Conservation (phyloP, 1,139 yeast genomes). For the Debaryomyces udenii region DNA sequence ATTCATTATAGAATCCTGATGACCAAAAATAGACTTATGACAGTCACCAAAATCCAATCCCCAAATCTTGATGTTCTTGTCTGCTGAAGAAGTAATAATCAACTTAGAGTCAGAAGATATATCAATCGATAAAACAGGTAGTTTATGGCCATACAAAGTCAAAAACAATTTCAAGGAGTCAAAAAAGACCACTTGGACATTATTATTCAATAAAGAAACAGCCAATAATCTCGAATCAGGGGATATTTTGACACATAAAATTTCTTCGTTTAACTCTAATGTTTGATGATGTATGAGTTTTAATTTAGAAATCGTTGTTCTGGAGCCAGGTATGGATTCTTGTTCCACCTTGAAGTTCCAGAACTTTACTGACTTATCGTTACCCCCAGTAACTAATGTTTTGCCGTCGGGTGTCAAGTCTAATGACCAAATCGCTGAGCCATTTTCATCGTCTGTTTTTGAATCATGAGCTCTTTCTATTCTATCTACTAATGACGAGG, state of each 20-base stretch:
- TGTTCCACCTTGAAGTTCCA: constrained; percentile 80
- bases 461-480: constrained; percentile 70
- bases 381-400: constrained; percentile 87
- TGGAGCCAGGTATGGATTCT: constrained; percentile 72
- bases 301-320: constrained; percentile 53
- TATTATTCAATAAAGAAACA: constrained; percentile 83
- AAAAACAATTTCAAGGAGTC: constrained; percentile 86
- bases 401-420: constrained; percentile 88
- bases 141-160: constrained; percentile 91
- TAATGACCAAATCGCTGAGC: constrained; percentile 88
- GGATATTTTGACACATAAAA: constrained; percentile 77
- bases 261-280: constrained; percentile 83
- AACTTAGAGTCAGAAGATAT: constrained; percentile 86
- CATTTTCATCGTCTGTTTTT: constrained; percentile 34
- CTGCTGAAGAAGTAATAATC: constrained; percentile 92
- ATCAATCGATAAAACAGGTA: constrained; percentile 90
- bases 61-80: constrained; percentile 96
- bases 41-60: constrained; percentile 99
- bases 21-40: constrained; percentile 94
- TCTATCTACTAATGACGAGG: constrained; percentile 71
- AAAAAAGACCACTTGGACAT: constrained; percentile 88
- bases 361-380: constrained; percentile 85
- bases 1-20: constrained; percentile 91
- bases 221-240: constrained; percentile 81
- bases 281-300: constrained; percentile 75